Evolutionary conservation across 139 green algal genomes (phyloP).

Genomic region (Pleodorina starrii): DNA sequence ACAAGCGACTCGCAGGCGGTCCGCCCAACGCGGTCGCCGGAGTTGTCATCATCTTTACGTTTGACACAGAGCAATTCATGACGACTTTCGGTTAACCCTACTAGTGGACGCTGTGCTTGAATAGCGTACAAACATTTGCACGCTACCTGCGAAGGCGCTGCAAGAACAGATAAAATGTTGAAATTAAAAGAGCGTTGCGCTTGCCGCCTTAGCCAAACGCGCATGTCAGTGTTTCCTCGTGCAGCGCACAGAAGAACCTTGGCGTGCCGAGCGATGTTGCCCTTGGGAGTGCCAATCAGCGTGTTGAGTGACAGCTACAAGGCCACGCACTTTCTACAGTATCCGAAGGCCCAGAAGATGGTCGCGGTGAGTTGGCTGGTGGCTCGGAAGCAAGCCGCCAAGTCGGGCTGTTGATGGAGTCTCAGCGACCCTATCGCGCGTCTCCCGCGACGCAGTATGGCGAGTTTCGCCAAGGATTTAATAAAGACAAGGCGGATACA

Average conservation of each 20-base stretch:
- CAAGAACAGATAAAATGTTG: conserved; percentile 7
- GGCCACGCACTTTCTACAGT: conserved; percentile 84
- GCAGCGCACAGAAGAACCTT: not conserved
- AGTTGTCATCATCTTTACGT: conserved; percentile 5
- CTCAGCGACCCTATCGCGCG: not conserved
- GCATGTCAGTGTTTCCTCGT: not conserved
- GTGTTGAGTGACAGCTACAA: conserved; percentile 90
- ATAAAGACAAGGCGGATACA: conserved; percentile 84
- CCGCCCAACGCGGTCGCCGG: not conserved
- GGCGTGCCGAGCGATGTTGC: conserved; percentile 6
- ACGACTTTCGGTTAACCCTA: not conserved
- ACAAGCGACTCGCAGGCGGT: conserved; percentile 1
- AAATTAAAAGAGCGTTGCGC: not conserved
- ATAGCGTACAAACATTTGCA: no score
- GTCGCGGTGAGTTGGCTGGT: conserved; percentile 78
- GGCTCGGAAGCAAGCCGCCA: not conserved
- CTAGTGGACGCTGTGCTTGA: no score
- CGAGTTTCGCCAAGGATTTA: conserved; percentile 86
- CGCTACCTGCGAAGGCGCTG: no score
- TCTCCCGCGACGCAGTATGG: conserved; percentile 79
- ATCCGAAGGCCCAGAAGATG: conserved; percentile 82
- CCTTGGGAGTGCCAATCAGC: conserved; percentile 73
- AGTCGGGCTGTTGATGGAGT: not conserved
- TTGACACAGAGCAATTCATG: not conserved
- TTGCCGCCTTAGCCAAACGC: not conserved